Evolutionary conservation across 768 basidiomycete species (phyloP), one percentile per base, ranked within the genome.

Genomic region (Trametes cingulata): DNA sequence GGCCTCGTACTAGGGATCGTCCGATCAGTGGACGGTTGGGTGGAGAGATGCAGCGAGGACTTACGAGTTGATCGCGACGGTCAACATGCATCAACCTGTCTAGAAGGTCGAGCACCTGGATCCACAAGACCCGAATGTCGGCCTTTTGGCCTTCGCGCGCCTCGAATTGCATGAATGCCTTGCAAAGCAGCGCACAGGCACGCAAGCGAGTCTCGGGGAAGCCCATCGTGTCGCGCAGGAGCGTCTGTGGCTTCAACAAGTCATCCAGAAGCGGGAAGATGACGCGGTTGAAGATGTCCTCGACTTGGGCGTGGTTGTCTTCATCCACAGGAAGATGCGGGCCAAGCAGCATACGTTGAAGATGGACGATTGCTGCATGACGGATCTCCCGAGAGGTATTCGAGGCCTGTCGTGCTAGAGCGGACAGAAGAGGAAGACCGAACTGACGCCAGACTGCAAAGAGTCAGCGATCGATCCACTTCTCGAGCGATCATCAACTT

Each of bases 161-260:
- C 63, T 94, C 89, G 59, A 94, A 90, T 67, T 96, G 93, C 83
- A 98, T 90, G 76, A 99, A 98, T 12, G 87, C 85, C 76, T 97
- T 97, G 82, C 95, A 97, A 35, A 97, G 78, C 56, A 98, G 75
- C n/a, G 90, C 91, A 27, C 88, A 90, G 4, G 91, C 95, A 27
- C 92, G 83, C 35, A 98, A 72, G 3, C 96, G 84, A 8, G 93
- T 95, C 75, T 98, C 96, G 3, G 89, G 84, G 86, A 98, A 91
- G 27, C 93, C 94, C 64, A 83, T 79, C 0, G 91, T 89, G 71
- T 97, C 95, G 22, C 87, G 80, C 50, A 83, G 76, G 70, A 86
- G 85, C 17, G 90, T 84, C 60, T 94, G 87, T 0, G 91, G 88
- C 67, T 90, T 92, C 63, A 98, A 76, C 17, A 99, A 79, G 64